Conservation (phyloP, 768 basidiomycete species). For the Austroboletus eburneus region DNA sequence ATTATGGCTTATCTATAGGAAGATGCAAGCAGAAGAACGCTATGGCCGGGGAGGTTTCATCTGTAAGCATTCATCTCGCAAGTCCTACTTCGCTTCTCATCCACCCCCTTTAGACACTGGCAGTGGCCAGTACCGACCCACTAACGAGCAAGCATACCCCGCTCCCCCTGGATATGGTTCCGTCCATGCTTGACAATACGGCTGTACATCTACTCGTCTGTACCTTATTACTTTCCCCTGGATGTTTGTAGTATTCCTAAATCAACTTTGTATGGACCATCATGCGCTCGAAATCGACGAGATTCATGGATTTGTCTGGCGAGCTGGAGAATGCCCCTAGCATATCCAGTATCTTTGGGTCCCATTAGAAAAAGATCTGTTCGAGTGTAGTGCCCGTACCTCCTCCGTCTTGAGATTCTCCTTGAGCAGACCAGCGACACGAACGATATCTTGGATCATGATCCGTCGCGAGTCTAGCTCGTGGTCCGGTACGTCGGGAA, state of each 20-base stretch:
- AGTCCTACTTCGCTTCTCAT: neutral
- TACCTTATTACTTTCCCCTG: neutral
- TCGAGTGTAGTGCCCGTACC: conserved; percentile 35
- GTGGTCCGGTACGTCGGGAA: conserved; percentile 47
- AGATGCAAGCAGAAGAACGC: conserved; percentile 81
- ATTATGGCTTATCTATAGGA: conserved; percentile 88
- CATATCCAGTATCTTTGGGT: conserved; percentile 70
- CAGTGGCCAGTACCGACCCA: conserved; percentile 35
- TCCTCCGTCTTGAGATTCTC: conserved; percentile 75
- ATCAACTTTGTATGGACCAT: conserved; percentile 53
- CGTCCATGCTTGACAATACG: conserved; percentile 13
- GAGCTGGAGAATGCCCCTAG: conserved; percentile 69
- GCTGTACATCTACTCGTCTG: conserved; percentile 3
- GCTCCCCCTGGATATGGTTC: conserved; percentile 35
- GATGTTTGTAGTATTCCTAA: neutral
- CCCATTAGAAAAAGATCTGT: conserved; percentile 1
- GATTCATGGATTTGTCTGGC: conserved; percentile 61
- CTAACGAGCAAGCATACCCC: conserved; percentile 18
- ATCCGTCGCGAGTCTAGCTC: conserved; percentile 52
- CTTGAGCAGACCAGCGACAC: conserved; percentile 57
- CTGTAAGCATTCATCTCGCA: conserved; percentile 50
- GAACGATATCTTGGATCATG: conserved; percentile 61
- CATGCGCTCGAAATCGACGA: conserved; percentile 72
- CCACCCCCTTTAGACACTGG: too few relatives aligned
- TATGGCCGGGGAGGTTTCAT: conserved; percentile 75